These are phyloP conservation scores for Kodamaea derodonti DNA, from an alignment of 1,139 yeast species.

Conservation along the genomic window DNA sequence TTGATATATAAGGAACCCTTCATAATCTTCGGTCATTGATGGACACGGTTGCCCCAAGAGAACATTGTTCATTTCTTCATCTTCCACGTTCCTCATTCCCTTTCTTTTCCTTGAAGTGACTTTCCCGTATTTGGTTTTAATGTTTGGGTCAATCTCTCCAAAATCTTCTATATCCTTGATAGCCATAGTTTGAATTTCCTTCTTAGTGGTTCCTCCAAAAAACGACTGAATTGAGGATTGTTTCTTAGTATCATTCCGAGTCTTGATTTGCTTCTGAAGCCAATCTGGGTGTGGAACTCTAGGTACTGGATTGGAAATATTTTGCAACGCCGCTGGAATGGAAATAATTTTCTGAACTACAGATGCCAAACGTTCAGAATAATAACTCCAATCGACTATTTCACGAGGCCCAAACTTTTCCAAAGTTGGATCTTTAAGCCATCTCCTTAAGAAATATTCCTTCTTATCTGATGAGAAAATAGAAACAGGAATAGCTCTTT, in stretches of 20 bases:
- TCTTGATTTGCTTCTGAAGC: constrained; percentile 64
- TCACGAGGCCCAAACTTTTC: constrained; percentile 85
- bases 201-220: constrained; percentile 41
- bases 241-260: constrained; percentile 62
- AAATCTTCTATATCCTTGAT: constrained; percentile 79
- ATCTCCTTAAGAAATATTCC: constrained; percentile 72
- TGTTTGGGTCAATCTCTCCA: constrained; percentile 33
- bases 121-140: constrained; percentile 43
- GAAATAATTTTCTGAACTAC: constrained; percentile 93
- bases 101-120: constrained; percentile 45
- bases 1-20: constrained; percentile 71
- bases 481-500: constrained; percentile 94
- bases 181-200: constrained; percentile 24
- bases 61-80: constrained; percentile 38
- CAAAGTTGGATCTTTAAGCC: constrained; percentile 79
- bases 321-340: constrained; percentile 95
- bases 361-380: constrained; percentile 85
- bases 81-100: constrained; percentile 32
- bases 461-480: constrained; percentile 77
- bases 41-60: constrained; percentile 61
- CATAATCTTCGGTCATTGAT: constrained; percentile 69
- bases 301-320: constrained; percentile 90
- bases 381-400: constrained; percentile 91
- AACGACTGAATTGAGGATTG: constrained; percentile 65
- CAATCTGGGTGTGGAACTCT: constrained; percentile 93